Conservation (phyloP, 2,329 filamentous ascomycete genomes). For the Phialemonium atrogriseum region DNA sequence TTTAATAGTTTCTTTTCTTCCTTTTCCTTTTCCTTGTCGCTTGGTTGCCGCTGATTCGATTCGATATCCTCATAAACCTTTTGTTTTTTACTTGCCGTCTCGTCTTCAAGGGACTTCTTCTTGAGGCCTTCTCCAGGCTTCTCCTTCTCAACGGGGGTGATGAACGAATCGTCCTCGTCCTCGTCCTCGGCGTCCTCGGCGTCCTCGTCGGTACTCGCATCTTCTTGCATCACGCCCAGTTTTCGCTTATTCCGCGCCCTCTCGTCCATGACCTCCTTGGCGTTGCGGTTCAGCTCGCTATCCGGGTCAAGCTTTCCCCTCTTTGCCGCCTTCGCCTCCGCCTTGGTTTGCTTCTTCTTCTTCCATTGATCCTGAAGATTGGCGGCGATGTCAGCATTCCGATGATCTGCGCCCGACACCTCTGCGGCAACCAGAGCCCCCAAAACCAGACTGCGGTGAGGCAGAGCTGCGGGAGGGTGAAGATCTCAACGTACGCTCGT, state of each 20-base stretch:
- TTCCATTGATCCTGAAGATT: slow-evolving; percentile 75
- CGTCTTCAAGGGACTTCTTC: slow-evolving; percentile 26
- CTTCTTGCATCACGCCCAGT: slow-evolving; percentile 52
- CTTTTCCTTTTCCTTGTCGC: slow-evolving; percentile 38
- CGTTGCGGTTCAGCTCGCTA: slow-evolving; percentile 68
- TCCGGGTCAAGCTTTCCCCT: slow-evolving; percentile 87
- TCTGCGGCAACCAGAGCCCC: too few relatives aligned
- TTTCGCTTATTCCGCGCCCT: slow-evolving; percentile 71
- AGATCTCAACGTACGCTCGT: slow-evolving; percentile 56
- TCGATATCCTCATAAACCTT: slow-evolving; percentile 23
- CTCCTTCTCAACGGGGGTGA: slow-evolving; percentile 50
- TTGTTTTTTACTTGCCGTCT: slow-evolving; percentile 49
- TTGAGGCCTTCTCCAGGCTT: slow-evolving; percentile 58
- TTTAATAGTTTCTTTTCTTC: slow-evolving; percentile 18
- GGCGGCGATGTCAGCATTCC: slow-evolving; percentile 6
- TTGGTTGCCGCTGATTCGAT: slow-evolving; percentile 9
- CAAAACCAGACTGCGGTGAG: too few relatives aligned
- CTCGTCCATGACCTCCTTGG: slow-evolving; percentile 89
- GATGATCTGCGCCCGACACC: slow-evolving; percentile 1
- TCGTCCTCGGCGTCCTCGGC: slow-evolving; percentile 33
- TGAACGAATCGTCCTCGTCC: slow-evolving; percentile 31
- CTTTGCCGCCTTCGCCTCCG: slow-evolving; percentile 74
- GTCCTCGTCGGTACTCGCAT: slow-evolving; percentile 32
- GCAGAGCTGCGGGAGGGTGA: slow-evolving; percentile 4
- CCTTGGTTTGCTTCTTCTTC: slow-evolving; percentile 91